Base-by-base conservation (phyloP, 2,329 filamentous ascomycete genomes). In the Arthrobotrys musiformis region DNA sequence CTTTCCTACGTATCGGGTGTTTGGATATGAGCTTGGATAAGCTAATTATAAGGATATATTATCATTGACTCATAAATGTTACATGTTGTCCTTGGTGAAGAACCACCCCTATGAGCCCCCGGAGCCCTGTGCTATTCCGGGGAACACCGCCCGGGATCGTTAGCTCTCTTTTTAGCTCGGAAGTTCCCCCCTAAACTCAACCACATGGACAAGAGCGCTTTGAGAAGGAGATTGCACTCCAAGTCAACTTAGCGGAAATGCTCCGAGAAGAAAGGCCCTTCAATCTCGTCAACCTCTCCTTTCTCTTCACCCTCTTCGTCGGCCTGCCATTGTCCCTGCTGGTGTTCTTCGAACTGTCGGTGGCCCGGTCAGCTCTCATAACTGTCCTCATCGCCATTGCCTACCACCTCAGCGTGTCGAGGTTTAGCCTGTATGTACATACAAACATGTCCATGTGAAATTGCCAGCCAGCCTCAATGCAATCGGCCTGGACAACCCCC, bases 341-440 rank as follows among this genome's bases (percentile, higher is more conserved):
- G 48, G 40, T 70, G 13, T 77, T 48, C 24, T 54, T 70, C 40
- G 50, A 50, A 37, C 52, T 67, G 15, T 52, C 66, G 40, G 64
- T 37, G 40, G 58, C 30, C 37, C 63, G 19, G 58, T 60, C 64
- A 15, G 26, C 24, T 22, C 30, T 52, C 17, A 52, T 7, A 42
- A 37, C 60, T 17, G 17, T 70, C 35, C 50, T 44, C 19, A 67
- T 70, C 26, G 61, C 40, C 40, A 52, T 52, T 17, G 40, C 48
- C 17, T 58, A 46, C 50, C 64, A 42, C 44, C 44, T 66, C 50
- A 46, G n/a, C 50, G 4, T 70, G 2, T 61, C 64, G 6, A 48
- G n/a, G 37, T 64, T 70, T 48, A 66, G 42, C 60, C 66, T 60
- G 73, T 77, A 77, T 33, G 61, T 76, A 15, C 13, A n/a, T n/a